Percentiles rank a stretch among this genome's conserved stretches.
Evolutionary conservation across 176 grass and related monocot species (phyloP).

Genomic region (Thalia dealbata): DNA sequence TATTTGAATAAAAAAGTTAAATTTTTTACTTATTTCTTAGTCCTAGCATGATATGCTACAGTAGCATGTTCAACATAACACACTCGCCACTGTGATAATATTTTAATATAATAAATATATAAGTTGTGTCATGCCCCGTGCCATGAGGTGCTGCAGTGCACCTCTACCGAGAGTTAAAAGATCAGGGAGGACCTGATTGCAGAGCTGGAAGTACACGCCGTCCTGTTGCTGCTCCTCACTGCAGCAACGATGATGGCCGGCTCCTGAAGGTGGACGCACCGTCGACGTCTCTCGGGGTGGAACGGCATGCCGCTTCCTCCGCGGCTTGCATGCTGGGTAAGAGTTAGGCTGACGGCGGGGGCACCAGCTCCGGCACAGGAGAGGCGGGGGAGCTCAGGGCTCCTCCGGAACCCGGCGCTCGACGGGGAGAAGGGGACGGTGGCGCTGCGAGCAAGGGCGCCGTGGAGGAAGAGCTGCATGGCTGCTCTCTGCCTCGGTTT

Average conservation of each 20-base stretch:
- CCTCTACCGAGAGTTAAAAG: no score
- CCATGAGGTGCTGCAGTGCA: no score
- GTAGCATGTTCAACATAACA: no score
- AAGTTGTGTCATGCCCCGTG: no score
- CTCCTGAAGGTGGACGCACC: not conserved
- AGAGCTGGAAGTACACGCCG: not conserved
- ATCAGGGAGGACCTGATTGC: not conserved
- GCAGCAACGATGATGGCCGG: no score
- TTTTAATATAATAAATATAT: no score
- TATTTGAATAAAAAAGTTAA: no score
- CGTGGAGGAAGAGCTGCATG: not conserved
- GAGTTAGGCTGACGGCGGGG: not conserved
- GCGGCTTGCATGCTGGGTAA: not conserved
- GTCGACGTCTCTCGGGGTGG: not conserved
- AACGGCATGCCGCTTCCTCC: not conserved
- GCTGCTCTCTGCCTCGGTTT: no score
- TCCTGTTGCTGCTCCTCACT: not conserved
- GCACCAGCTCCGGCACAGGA: not conserved
- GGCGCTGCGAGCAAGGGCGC: not conserved
- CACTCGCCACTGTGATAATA: no score
- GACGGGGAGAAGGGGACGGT: not conserved
- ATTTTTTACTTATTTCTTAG: no score
- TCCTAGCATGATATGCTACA: no score
- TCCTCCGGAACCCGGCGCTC: not conserved
- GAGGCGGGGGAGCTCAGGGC: not conserved